phyloP scores from a whole-genome alignment of 2,329 filamentous ascomycete genomes.

The Colletotrichum somersetense region DNA sequence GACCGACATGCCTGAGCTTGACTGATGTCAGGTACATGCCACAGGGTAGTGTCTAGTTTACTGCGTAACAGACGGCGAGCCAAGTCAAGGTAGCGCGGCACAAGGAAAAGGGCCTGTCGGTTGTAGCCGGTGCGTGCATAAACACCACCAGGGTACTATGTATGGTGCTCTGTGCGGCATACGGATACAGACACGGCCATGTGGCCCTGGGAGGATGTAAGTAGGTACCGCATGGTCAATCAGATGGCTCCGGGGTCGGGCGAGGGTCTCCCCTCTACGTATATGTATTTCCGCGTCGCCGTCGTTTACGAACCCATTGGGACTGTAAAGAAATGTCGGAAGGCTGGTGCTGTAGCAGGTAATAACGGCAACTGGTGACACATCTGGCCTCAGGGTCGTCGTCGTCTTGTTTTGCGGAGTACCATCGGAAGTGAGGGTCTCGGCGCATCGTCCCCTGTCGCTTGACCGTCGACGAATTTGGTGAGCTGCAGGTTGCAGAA shows the following conservation, averaged over 20 bases:
- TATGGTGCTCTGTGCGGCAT: not conserved
- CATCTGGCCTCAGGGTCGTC: constrained; percentile 15
- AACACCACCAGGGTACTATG: not conserved
- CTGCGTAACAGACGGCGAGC: not conserved
- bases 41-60: not conserved
- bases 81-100: constrained; percentile 30
- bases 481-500: constrained; percentile 11
- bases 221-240: constrained; percentile 22
- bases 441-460: constrained; percentile 23
- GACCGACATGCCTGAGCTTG: constrained; percentile 4
- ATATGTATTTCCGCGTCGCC: constrained; percentile 8
- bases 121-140: constrained; percentile 26
- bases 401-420: constrained; percentile 37
- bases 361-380: constrained; percentile 10
- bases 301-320: constrained; percentile 22
- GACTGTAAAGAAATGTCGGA: not conserved
- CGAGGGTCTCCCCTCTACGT: not conserved
- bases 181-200: constrained; percentile 4
- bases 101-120: constrained; percentile 30
- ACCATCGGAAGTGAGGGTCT: constrained; percentile 27
- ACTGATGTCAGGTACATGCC: constrained; percentile 33
- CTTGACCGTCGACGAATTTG: constrained; percentile 21
- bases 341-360: constrained; percentile 1
- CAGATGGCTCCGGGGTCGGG: constrained; percentile 25
- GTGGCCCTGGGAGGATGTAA: constrained; percentile 14